Percentiles rank a stretch among this genome's conserved stretches.
Conservation (phyloP, 2,329 filamentous ascomycete genomes). For the Aspergillus clavatus region DNA sequence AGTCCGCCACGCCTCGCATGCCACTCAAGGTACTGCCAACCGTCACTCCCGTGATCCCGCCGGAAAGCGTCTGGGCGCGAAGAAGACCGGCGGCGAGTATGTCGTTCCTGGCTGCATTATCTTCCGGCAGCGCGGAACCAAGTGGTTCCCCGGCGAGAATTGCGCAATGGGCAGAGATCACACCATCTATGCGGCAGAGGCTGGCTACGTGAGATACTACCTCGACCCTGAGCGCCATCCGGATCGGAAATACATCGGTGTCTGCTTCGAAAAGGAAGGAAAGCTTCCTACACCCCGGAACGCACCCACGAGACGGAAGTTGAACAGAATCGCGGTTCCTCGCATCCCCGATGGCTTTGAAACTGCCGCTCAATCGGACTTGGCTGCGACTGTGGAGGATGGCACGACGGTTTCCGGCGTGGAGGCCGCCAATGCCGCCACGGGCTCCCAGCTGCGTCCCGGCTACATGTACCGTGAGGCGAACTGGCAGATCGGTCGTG, state of each 20-base stretch:
- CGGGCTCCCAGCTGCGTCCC: conserved; percentile 41
- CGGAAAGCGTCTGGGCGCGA: conserved; percentile 87
- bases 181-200: conserved; percentile 80
- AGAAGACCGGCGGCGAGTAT: conserved; percentile 87
- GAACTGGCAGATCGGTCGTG: conserved; percentile 64
- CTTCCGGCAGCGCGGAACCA: conserved; percentile 91
- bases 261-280: conserved; percentile 78
- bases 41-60: conserved; percentile 61
- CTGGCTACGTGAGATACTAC: conserved; percentile 96
- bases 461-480: conserved; percentile 62
- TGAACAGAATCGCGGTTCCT: conserved; percentile 64
- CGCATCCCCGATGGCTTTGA: conserved; percentile 18
- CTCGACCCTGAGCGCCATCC: conserved; percentile 77
- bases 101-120: conserved; percentile 96
- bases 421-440: conserved; percentile 21
- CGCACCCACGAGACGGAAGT: conserved; percentile 65
- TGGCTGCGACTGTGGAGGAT: conserved; percentile 21
- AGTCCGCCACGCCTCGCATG: conserved; percentile 59
- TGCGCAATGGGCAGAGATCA: conserved; percentile 92
- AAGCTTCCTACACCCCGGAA: conserved; percentile 71
- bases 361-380: conserved; percentile 19
- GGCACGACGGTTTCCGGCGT: conserved; percentile 22
- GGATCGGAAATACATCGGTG: conserved; percentile 88
- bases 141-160: conserved; percentile 95
- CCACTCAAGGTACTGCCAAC: conserved; percentile 64